Evolutionary conservation across 2,329 filamentous ascomycete genomes (phyloP), one percentile per base, ranked within the genome.

Genomic region (Paraphoma chrysanthemicola): DNA sequence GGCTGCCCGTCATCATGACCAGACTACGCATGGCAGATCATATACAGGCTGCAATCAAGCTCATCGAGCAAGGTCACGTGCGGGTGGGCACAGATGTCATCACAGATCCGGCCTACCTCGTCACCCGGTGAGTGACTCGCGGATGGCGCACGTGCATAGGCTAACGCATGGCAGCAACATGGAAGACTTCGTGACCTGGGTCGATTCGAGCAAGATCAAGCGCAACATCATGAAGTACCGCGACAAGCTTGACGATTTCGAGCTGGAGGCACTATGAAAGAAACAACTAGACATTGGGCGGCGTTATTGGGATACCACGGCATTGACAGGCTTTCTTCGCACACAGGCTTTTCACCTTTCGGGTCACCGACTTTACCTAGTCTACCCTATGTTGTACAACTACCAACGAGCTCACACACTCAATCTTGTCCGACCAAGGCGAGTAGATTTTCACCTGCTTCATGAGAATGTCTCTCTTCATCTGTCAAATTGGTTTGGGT

Each of bases 111-210:
- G 93, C 93, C 0, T 97, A 93, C 70, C 78, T 97, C 51, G 92
- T 98, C 7, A 95, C 92, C 38, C 84, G 79, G 78, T 80, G 29
- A 51, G 57, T 36, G 30, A 4, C n/a, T 11, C 33, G 14, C 14
- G 2, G 6, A 10, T 14, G 18, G 12, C 16, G 4, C 10, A 18
- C n/a, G n/a, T 12, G 17, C 11, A 44, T 18, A 12, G 16, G 36
- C 56, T 67, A 42, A 67, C 51, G 3, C 6, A 6, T 1, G 11
- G 5, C 46, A 80, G 93, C 63, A 91, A 88, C 59, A 92, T 96
- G 85, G 94, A 98, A 79, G 94, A 98, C 79, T 97, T 96, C 75
- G 90, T 98, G 16, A 97, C 94, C 0, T 98, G 94, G 94, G 90
- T 94, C 9, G 91, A 96, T 70, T 92, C 92, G 57, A 96, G 92